phyloP scores from a whole-genome alignment of 306 rosid species.

The Cucurbita moschata region DNA sequence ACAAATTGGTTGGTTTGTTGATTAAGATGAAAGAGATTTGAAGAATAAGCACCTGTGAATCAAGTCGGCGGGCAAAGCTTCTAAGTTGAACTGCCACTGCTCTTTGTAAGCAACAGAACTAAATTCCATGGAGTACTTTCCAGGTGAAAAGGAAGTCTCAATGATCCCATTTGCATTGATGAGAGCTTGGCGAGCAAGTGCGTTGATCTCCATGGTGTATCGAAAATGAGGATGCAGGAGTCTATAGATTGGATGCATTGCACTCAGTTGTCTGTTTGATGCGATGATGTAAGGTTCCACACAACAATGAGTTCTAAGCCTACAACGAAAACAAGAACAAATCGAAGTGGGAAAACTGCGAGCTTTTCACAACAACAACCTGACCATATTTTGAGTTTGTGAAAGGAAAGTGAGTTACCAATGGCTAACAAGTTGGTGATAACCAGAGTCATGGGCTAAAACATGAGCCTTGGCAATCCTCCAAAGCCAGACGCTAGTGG shows the following conservation, averaged over 20 bases:
- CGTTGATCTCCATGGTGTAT: conserved; percentile 86
- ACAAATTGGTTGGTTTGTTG: too few species aligned
- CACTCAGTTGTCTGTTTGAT: conserved; percentile 65
- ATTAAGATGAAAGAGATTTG: too few species aligned
- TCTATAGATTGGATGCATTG: conserved; percentile 68
- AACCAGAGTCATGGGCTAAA: conserved; percentile 70
- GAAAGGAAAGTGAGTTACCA: conserved; percentile 27
- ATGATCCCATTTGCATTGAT: conserved; percentile 50
- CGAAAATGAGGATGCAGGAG: conserved; percentile 73
- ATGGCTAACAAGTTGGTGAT: conserved; percentile 76
- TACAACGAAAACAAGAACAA: conserved; percentile 5
- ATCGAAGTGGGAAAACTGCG: too few species aligned
- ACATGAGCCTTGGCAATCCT: conserved; percentile 76
- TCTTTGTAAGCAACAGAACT: conserved; percentile 51
- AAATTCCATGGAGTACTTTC: conserved; percentile 30
- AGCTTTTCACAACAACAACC: too few species aligned
- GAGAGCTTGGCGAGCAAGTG: conserved; percentile 54
- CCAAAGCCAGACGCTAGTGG: conserved; percentile 73
- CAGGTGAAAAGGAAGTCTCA: conserved; percentile 37
- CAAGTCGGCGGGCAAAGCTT: conserved; percentile 61
- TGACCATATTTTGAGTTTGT: background rate
- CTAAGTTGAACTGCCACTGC: conserved; percentile 51
- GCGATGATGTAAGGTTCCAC: conserved; percentile 82
- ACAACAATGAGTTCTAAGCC: conserved; percentile 70
- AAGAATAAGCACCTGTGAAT: conserved; percentile 20